A percentile compares a stretch with the other conserved stretches of the same genome.
Evolutionary conservation across 805 yeast species (phyloP).

Genomic region (Wickerhamiella nectarea): DNA sequence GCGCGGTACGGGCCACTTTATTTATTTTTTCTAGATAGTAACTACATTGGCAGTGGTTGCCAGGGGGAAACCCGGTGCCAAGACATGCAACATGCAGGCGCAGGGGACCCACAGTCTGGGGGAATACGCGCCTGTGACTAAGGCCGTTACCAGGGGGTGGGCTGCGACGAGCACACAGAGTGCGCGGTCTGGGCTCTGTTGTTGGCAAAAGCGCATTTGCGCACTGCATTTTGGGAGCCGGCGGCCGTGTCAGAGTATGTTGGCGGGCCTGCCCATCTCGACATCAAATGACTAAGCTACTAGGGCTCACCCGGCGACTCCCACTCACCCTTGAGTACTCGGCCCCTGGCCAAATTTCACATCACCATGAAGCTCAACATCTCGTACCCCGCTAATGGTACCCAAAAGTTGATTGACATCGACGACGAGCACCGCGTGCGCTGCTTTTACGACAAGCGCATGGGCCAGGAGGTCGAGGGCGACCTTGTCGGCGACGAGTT

Average conservation of each 20-base stretch:
- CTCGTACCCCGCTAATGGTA: constrained; percentile 99
- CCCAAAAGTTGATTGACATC: constrained; percentile 93
- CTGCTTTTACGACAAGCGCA: constrained; percentile 97
- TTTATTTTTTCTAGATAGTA: neutral
- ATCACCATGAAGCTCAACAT: constrained; percentile 66
- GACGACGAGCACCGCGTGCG: constrained; percentile 99
- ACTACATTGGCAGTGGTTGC: too few relatives aligned
- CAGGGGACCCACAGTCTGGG: neutral
- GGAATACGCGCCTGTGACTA: too few relatives aligned
- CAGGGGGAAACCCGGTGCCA: too few relatives aligned
- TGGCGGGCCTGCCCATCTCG: neutral
- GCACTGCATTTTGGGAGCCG: too few relatives aligned
- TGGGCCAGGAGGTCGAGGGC: constrained; percentile 99
- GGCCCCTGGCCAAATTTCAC: constrained; percentile 5
- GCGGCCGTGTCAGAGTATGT: too few relatives aligned
- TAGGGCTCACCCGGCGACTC: constrained; percentile 5
- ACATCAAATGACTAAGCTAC: neutral
- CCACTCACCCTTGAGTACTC: constrained; percentile 5
- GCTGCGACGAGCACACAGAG: too few relatives aligned
- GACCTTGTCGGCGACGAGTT: constrained; percentile 96
- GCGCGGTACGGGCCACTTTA: neutral
- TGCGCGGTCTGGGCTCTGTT: too few relatives aligned
- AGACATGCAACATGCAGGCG: neutral
- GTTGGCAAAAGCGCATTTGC: too few relatives aligned
- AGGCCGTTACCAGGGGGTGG: too few relatives aligned